phyloP scores from a whole-genome alignment of 306 rosid genomes.

The Prunus fruticosa region DNA sequence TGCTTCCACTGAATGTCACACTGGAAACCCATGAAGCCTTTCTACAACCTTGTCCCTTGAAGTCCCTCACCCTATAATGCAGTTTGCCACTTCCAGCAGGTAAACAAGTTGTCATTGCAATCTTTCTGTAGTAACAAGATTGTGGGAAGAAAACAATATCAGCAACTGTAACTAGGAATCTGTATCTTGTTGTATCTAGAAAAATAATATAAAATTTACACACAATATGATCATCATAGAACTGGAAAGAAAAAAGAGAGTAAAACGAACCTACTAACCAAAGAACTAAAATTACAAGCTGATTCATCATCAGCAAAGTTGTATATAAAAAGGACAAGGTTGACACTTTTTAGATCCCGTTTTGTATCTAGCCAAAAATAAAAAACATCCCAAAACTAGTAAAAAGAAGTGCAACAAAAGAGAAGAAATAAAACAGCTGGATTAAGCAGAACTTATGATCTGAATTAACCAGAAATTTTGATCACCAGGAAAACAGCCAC shows the following conservation, averaged over 20 bases:
- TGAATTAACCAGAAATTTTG: not conserved
- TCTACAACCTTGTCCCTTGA: conserved; percentile 44
- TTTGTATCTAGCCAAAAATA: not conserved
- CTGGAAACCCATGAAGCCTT: conserved; percentile 41
- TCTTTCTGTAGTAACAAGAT: conserved; percentile 26
- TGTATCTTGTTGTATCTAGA: not conserved
- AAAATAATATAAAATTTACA: not conserved
- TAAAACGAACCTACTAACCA: not conserved
- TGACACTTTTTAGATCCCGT: not conserved
- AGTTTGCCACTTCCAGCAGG: conserved; percentile 55
- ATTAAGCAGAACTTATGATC: not conserved
- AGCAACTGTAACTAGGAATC: conserved; percentile 9
- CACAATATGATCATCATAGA: not conserved
- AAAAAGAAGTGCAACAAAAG: not conserved
- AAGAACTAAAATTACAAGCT: not conserved
- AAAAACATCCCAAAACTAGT: not conserved
- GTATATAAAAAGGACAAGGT: not conserved
- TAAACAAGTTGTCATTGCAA: conserved; percentile 64
- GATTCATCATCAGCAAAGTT: not conserved
- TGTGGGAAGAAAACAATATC: conserved; percentile 17
- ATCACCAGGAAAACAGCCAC: not conserved
- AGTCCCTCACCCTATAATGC: conserved; percentile 26
- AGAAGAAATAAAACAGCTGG: not conserved
- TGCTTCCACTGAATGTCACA: conserved; percentile 31
- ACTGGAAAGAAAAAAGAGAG: not conserved